Evolutionary conservation across 1,139 yeast genomes (phyloP).

Genomic region (Entelexis paramagnoliae): DNA sequence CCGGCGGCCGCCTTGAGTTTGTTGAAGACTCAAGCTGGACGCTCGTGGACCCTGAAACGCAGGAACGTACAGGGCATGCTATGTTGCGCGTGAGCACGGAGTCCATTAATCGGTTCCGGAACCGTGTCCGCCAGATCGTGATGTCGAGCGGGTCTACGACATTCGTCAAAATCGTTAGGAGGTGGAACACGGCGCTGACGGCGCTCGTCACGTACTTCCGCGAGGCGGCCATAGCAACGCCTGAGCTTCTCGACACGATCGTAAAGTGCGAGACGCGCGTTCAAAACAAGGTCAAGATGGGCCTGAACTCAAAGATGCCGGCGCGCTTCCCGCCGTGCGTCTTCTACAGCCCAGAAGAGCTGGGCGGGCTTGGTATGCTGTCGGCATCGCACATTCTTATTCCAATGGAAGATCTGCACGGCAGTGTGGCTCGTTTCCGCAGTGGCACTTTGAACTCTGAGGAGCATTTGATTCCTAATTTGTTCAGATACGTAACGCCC

Average conservation of each 20-base stretch:
- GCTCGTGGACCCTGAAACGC: conserved; percentile 55
- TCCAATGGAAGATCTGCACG: conserved; percentile 88
- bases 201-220: conserved; percentile 81
- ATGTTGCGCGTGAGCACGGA: conserved; percentile 71
- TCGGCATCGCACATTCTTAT: conserved; percentile 93
- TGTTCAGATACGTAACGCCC: conserved; percentile 81
- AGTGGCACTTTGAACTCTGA: conserved; percentile 83
- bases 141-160: conserved; percentile 97
- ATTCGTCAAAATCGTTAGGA: conserved; percentile 85
- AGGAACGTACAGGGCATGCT: conserved; percentile 85
- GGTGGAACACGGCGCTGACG: conserved; percentile 91
- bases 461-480: conserved; percentile 72
- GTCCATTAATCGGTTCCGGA: conserved; percentile 70
- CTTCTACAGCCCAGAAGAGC: conserved; percentile 90
- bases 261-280: conserved; percentile 90
- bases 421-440: conserved; percentile 75
- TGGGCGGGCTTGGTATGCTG: conserved; percentile 96
- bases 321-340: conserved; percentile 98
- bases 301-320: conserved; percentile 96
- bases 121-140: conserved; percentile 75
- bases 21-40: conserved; percentile 87
- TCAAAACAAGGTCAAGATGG: conserved; percentile 89
- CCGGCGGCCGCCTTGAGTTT: conserved; percentile 24
- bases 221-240: conserved; percentile 86
- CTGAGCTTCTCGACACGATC: conserved; percentile 61